Conservation (phyloP, 2,329 filamentous ascomycete genomes). For the Thyridium curvatum region DNA sequence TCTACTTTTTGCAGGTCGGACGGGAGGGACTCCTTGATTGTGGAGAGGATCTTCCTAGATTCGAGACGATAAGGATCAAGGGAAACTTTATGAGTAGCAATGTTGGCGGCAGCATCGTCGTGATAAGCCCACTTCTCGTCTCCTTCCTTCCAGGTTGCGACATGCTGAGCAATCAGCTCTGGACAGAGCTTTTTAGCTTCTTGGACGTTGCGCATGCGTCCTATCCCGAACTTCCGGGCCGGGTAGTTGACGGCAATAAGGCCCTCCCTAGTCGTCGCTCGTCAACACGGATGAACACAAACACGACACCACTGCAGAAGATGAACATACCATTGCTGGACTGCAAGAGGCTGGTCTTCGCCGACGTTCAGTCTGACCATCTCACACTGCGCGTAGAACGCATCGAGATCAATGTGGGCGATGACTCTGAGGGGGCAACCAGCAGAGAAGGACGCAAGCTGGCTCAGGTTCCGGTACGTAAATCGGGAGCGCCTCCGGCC, state of each 20-base stretch:
- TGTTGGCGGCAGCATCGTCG: conserved; percentile 70
- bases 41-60: conserved; percentile 72
- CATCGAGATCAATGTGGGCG: conserved; percentile 91
- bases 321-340: conserved; percentile 72
- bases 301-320: conserved; percentile 3
- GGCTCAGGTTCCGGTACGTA: conserved; percentile 75
- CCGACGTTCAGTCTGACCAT: conserved; percentile 75
- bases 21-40: conserved; percentile 66
- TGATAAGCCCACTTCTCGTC: conserved; percentile 90
- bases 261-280: conserved; percentile 55
- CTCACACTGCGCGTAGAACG: conserved; percentile 96
- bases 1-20: conserved; percentile 64
- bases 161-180: conserved; percentile 78
- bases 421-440: conserved; percentile 78
- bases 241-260: conserved; percentile 97
- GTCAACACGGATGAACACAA: conserved; percentile 3
- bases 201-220: conserved; percentile 66
- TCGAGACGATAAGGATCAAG: conserved; percentile 86
- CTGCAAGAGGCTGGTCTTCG: conserved; percentile 75
- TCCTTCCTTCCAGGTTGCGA: conserved; percentile 90
- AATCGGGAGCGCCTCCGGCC: conserved; percentile 57
- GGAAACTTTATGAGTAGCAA: conserved; percentile 87
- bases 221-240: conserved; percentile 74
- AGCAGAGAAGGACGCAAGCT: conserved; percentile 64
- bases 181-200: conserved; percentile 88